Evolutionary conservation across 1,284 basidiomycete species (phyloP), one percentile per base, ranked within the genome.

Genomic region (Fomitopsis schrenkii): DNA sequence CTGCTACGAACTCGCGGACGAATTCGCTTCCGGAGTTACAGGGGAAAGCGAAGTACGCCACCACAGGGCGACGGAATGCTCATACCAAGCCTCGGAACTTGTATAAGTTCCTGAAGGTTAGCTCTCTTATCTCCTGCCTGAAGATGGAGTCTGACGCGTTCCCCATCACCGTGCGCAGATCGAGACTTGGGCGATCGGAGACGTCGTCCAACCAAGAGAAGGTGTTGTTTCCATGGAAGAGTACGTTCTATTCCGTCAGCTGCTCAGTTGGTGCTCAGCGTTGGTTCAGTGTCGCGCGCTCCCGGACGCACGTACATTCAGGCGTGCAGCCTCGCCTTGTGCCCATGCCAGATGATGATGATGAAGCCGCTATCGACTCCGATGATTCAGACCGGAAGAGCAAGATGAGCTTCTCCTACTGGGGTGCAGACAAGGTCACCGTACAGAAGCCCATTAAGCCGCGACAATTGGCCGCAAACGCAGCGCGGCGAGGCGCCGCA

Each of bases 321-420:
- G 70, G 72, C 59, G 65, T 75, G 9, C 86, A 90, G 67, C 90
- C 90, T 7, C 79, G 79, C 68, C 86, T 91, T 45, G 80, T 91
- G 19, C 90, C 90, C 33, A 79, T 91, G 65, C 89, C 89, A 5
- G 81, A 84, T 41, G 83, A 87, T 55, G 86, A 89, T 53, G 74
- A 76, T 5, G 75, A 75, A 35, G 75, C 70, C 8, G 83, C 74
- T 26, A 77, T 72, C 28, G 90, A 90, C 30, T 93, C 91, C 3
- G 90, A 91, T 66, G 91, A 93, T 67, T 93, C 90, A 8, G 91
- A 93, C 72, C 84, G 87, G 73, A 93, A 93, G 78, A 90, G 88
- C 79, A 93, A 93, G 74, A 93, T 93, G 91, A 91, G 88, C 76
- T 93, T 93, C 75, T 94, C 91, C 2, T 93, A 93, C 71, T 93